phyloP scores from a whole-genome alignment of 306 rosid species.

The Fagus crenata region DNA sequence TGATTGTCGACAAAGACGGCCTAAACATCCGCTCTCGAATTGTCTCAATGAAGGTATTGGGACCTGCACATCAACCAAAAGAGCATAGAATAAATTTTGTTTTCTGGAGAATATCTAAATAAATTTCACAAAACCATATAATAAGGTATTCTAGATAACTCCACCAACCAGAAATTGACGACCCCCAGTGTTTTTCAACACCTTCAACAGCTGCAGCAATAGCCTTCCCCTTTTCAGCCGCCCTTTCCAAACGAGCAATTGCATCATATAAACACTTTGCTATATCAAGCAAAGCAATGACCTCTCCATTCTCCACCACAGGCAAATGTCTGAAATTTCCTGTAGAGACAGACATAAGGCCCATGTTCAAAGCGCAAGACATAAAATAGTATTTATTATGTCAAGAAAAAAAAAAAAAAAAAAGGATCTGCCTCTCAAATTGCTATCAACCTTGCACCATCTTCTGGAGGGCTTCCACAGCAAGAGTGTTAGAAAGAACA shows the following conservation, averaged over 20 bases:
- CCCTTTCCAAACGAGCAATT: conserved; percentile 96
- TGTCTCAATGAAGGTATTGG: conserved; percentile 77
- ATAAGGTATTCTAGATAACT: conserved; percentile 15
- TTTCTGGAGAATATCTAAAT: conserved; percentile 1
- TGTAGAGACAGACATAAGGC: conserved; percentile 38
- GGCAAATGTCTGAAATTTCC: conserved; percentile 98
- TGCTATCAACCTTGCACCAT: conserved; percentile 89
- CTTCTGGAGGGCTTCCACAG: conserved; percentile 99
- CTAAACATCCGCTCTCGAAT: conserved; percentile 83
- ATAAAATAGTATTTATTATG: not conserved
- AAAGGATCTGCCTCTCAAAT: conserved; percentile 11
- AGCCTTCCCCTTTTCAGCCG: conserved; percentile 97
- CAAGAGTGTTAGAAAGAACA: conserved; percentile 91
- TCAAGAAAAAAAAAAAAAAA: conserved; percentile 7
- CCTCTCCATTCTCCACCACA: conserved; percentile 97
- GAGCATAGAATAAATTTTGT: conserved; percentile 14
- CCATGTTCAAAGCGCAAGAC: conserved; percentile 21
- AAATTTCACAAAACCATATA: not conserved
- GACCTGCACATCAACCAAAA: conserved; percentile 53
- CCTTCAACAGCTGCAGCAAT: conserved; percentile 99
- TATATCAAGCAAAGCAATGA: conserved; percentile 92
- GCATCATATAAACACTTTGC: conserved; percentile 97
- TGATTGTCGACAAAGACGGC: conserved; percentile 89
- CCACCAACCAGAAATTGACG: conserved; percentile 70
- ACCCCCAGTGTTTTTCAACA: conserved; percentile 88